These are phyloP conservation scores for Colletotrichum karsti DNA, from an alignment of 2,329 filamentous ascomycete genomes.

Conservation along the genomic window DNA sequence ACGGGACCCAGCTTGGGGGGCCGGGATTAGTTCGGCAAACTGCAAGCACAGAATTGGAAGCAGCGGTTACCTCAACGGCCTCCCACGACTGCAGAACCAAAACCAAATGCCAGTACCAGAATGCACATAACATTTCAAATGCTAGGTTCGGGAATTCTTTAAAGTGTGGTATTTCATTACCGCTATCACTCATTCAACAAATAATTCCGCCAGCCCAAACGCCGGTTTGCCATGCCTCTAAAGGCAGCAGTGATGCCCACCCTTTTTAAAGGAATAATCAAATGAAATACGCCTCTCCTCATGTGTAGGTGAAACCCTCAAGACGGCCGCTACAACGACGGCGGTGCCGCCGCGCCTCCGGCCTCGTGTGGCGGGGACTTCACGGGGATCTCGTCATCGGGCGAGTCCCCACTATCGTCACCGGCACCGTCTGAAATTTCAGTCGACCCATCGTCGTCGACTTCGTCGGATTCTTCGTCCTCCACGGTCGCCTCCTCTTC, in stretches of 20 bases:
- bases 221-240: constrained; percentile 27
- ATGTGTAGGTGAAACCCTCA: neutral
- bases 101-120: too few species aligned
- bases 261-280: constrained; percentile 19
- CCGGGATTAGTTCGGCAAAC: constrained; percentile 22
- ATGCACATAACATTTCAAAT: too few species aligned
- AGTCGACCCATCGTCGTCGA: constrained; percentile 43
- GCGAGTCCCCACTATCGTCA: constrained; percentile 31
- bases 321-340: neutral
- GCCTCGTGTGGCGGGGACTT: constrained; percentile 10
- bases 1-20: neutral
- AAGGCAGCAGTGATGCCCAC: constrained; percentile 22
- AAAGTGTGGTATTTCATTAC: constrained; percentile 28
- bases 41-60: too few species aligned
- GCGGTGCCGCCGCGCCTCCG: neutral
- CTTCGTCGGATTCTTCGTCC: constrained; percentile 41
- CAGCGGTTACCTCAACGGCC: too few species aligned
- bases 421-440: constrained; percentile 34
- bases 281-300: neutral
- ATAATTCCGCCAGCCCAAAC: constrained; percentile 17
- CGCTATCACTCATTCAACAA: constrained; percentile 25
- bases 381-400: constrained; percentile 25
- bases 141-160: neutral
- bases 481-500: constrained; percentile 40
- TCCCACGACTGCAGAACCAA: too few species aligned